Percentiles rank a stretch among this genome's conserved stretches.
phyloP scores from a whole-genome alignment of 257 asterid genomes.

The Solanum chiquidenum region DNA sequence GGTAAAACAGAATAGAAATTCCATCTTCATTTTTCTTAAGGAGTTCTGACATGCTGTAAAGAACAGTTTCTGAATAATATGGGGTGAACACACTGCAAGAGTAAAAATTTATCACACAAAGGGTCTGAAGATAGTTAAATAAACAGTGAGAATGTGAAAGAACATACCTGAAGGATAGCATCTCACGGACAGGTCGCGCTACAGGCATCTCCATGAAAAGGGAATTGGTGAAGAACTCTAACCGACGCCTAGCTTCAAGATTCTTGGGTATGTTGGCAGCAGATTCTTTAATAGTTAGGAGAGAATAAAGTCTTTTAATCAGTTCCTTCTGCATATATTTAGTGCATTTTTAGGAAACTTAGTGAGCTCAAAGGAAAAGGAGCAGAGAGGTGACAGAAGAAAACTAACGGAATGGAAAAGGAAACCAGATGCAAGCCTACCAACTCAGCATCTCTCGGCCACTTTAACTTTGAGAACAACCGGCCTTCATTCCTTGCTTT shows the following conservation, averaged over 20 bases:
- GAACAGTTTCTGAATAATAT: slow-evolving; percentile 90
- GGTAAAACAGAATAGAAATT: slow-evolving; percentile 90
- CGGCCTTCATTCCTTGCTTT: slow-evolving; percentile 90
- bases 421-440: slow-evolving; percentile 25
- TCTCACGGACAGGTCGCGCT: slow-evolving; percentile 84
- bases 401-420: background rate
- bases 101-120: background rate
- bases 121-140: background rate
- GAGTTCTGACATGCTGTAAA: slow-evolving; percentile 95
- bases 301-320: slow-evolving; percentile 69
- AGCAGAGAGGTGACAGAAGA: background rate
- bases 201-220: slow-evolving; percentile 96
- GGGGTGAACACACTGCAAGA: slow-evolving; percentile 93
- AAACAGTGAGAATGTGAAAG: background rate
- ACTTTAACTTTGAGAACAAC: slow-evolving; percentile 80
- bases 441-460: slow-evolving; percentile 85
- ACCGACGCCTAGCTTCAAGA: slow-evolving; percentile 91
- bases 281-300: slow-evolving; percentile 80
- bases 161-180: slow-evolving; percentile 78
- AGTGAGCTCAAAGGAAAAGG: background rate
- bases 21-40: slow-evolving; percentile 94
- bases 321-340: slow-evolving; percentile 55
- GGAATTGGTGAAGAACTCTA: slow-evolving; percentile 86
- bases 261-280: slow-evolving; percentile 81
- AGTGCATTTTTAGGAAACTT: slow-evolving; percentile 5